Evolutionary conservation across 768 basidiomycete genomes (phyloP).

Genomic region (Russula sp.): DNA sequence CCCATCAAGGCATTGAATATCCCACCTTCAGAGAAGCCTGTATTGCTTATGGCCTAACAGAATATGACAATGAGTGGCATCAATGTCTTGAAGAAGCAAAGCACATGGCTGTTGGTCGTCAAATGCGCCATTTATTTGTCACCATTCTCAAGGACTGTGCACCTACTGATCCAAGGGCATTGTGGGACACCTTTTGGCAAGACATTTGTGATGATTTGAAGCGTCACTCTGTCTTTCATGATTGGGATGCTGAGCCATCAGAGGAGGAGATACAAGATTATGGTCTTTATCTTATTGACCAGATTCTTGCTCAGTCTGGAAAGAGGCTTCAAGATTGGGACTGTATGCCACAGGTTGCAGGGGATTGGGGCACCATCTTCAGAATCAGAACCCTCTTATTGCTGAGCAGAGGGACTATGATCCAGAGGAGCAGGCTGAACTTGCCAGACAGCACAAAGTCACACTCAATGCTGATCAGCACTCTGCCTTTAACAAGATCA

Average conservation of each 20-base stretch:
- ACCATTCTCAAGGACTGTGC: conserved; percentile 38
- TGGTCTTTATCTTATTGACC: conserved; percentile 43
- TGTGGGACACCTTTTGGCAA: background rate
- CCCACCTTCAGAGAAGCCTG: conserved; percentile 44
- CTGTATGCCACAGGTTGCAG: conserved; percentile 37
- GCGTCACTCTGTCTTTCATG: conserved; percentile 18
- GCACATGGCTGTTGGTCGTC: conserved; percentile 36
- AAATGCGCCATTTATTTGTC: conserved; percentile 41
- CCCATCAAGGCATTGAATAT: conserved; percentile 14
- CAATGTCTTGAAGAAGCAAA: background rate
- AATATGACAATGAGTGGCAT: conserved; percentile 43
- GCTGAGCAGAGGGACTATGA: conserved; percentile 39
- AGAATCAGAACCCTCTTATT: conserved; percentile 35
- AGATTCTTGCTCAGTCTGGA: conserved; percentile 33
- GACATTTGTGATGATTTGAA: conserved; percentile 46
- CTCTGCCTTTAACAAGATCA: conserved; percentile 30
- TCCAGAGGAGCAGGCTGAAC: background rate
- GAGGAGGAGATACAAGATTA: conserved; percentile 41
- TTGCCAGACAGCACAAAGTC: background rate
- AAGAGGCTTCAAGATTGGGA: conserved; percentile 32
- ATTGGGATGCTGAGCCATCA: conserved; percentile 25
- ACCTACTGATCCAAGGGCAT: conserved; percentile 35
- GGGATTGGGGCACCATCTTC: conserved; percentile 33
- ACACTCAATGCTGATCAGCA: conserved; percentile 30
- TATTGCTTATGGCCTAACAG: conserved; percentile 41